A percentile compares a stretch with the other conserved stretches of the same genome.
phyloP scores from a whole-genome alignment of 352 stramenopile genomes.

The Phytopythium montanum region DNA sequence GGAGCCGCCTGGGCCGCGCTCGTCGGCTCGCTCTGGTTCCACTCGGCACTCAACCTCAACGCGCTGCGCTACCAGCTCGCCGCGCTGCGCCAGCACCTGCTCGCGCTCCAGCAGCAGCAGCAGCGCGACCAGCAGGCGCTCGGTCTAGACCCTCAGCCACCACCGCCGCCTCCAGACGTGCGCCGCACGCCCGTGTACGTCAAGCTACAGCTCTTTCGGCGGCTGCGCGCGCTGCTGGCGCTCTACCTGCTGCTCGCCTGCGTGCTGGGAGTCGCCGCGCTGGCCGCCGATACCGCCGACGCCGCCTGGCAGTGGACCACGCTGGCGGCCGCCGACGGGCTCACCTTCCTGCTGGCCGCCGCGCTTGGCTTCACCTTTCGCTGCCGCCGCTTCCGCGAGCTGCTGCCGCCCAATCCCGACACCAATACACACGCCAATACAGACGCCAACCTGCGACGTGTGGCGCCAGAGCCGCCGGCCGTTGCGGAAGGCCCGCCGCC shows the following conservation, averaged over 20 bases:
- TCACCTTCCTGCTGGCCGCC: constrained; percentile 40
- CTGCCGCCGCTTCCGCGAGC: constrained; percentile 48
- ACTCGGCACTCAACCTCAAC: constrained; percentile 65
- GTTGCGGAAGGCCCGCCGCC: no score
- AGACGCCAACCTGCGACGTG: no score
- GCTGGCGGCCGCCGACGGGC: constrained; percentile 29
- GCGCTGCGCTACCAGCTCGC: constrained; percentile 66
- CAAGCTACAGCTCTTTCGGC: constrained; percentile 62
- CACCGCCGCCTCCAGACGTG: constrained; percentile 20
- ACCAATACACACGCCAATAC: no score
- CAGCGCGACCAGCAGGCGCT: no score
- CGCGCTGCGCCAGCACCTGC: constrained; percentile 40
- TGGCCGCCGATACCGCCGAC: constrained; percentile 36
- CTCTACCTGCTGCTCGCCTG: constrained; percentile 56
- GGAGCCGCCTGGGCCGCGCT: constrained; percentile 46
- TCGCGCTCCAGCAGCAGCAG: not conserved
- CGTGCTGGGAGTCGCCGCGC: constrained; percentile 32
- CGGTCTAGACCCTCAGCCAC: no score
- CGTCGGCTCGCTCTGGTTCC: constrained; percentile 71
- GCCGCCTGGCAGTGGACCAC: constrained; percentile 30
- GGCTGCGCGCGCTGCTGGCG: constrained; percentile 41
- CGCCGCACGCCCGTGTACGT: constrained; percentile 51
- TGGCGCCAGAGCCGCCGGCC: no score
- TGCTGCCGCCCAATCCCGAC: constrained; percentile 32
- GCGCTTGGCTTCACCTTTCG: constrained; percentile 54